A percentile compares a stretch with the other conserved stretches of the same genome.
Evolutionary conservation across 2,329 filamentous ascomycete genomes (phyloP).

Genomic region (Corniculantispora saksenae): DNA sequence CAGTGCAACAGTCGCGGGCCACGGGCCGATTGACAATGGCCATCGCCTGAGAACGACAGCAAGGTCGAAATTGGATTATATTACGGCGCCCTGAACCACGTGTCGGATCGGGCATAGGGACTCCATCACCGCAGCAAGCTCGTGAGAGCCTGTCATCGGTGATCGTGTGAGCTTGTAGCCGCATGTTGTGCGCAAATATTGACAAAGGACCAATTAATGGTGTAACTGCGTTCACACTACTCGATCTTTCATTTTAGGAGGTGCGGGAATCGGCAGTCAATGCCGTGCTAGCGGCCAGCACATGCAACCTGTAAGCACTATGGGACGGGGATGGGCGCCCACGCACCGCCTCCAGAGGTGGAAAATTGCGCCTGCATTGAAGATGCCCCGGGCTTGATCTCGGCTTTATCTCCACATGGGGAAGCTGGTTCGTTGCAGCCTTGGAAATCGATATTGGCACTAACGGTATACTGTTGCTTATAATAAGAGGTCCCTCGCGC

Average conservation of each 20-base stretch:
- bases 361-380: constrained; percentile 11
- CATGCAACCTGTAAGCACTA: constrained; percentile 13
- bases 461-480: neutral
- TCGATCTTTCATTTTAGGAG: neutral
- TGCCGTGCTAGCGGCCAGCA: neutral
- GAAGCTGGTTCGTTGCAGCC: neutral
- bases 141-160: neutral
- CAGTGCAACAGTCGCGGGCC: neutral
- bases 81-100: neutral
- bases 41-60: neutral
- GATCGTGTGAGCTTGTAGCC: neutral
- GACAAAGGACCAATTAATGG: neutral
- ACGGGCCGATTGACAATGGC: neutral
- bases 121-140: neutral
- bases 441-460: neutral
- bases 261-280: neutral
- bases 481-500: too few relatives aligned
- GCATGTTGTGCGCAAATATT: neutral
- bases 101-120: neutral
- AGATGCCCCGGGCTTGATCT: neutral
- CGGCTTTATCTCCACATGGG: constrained; percentile 14
- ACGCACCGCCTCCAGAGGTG: constrained; percentile 4
- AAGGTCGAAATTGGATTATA: neutral
- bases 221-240: neutral
- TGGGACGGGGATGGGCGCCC: neutral